phyloP scores from a whole-genome alignment of 345 rosid species.

The Camelina laxa region DNA sequence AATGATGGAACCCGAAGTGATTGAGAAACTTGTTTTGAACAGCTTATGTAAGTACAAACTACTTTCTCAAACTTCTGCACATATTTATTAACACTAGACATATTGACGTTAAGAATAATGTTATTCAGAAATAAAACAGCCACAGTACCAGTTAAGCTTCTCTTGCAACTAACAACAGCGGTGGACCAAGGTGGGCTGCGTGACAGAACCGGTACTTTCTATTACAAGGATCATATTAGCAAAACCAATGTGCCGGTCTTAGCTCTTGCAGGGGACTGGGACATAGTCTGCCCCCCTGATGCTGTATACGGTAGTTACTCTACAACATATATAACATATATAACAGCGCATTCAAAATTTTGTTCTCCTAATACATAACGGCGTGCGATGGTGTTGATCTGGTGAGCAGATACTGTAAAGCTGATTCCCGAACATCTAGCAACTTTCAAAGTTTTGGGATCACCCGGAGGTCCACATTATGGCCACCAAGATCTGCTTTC shows the following conservation, averaged over 20 bases:
- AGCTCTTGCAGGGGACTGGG: slow-evolving; percentile 86
- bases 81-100: background rate
- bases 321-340: slow-evolving; percentile 8
- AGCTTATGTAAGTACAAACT: slow-evolving; percentile 60
- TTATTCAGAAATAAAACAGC: slow-evolving; percentile 45
- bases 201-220: slow-evolving; percentile 63
- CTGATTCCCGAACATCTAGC: slow-evolving; percentile 61
- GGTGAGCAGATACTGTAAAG: slow-evolving; percentile 75
- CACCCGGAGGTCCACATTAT: slow-evolving; percentile 78
- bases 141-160: slow-evolving; percentile 73
- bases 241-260: slow-evolving; percentile 76
- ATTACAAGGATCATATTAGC: slow-evolving; percentile 68
- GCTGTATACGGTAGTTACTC: slow-evolving; percentile 74
- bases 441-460: slow-evolving; percentile 69
- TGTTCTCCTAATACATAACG: slow-evolving; percentile 1
- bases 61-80: slow-evolving; percentile 18
- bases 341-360: background rate
- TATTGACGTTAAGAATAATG: background rate
- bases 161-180: slow-evolving; percentile 72
- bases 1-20: slow-evolving; percentile 70
- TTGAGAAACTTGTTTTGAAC: slow-evolving; percentile 70
- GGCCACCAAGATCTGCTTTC: slow-evolving; percentile 87
- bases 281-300: slow-evolving; percentile 70
- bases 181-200: slow-evolving; percentile 63
- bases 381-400: slow-evolving; percentile 8